phyloP scores from a whole-genome alignment of 352 stramenopile genomes.

The Pythium aphanidermatum region DNA sequence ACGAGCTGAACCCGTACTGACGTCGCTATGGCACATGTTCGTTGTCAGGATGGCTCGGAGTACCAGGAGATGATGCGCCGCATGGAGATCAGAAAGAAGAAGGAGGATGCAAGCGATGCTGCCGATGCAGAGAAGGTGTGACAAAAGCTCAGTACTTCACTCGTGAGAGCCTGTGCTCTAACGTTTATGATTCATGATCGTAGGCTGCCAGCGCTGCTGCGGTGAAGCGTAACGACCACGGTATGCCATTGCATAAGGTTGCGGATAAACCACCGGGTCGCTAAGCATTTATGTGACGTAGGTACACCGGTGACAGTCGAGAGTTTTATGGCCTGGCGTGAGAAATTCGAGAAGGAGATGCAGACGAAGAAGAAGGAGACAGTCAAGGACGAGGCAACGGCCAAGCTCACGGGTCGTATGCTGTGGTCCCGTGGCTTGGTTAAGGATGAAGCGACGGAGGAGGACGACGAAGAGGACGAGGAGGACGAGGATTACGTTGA shows the following conservation, averaged over 20 bases:
- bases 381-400: conserved; percentile 57
- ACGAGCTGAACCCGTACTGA: too few species aligned
- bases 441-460: conserved; percentile 49
- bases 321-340: conserved; percentile 65
- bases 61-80: conserved; percentile 87
- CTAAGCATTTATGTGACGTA: too few species aligned
- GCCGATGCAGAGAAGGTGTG: conserved; percentile 38
- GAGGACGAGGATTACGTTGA: conserved; percentile 41
- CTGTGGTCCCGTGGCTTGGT: conserved; percentile 73
- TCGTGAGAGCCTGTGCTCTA: too few species aligned
- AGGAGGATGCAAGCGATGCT: conserved; percentile 61
- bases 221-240: conserved; percentile 18
- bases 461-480: conserved; percentile 32
- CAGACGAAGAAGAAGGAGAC: conserved; percentile 30
- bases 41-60: conserved; percentile 68
- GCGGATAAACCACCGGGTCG: not conserved
- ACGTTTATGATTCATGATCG: not conserved
- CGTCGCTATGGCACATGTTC: too few species aligned
- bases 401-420: conserved; percentile 75
- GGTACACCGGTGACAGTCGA: conserved; percentile 78
- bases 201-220: conserved; percentile 3
- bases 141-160: not conserved
- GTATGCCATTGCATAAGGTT: not conserved
- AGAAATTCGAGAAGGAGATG: conserved; percentile 71
- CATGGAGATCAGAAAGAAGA: conserved; percentile 74